Percentiles rank a stretch among this genome's conserved stretches.
phyloP scores from a whole-genome alignment of 441 rosid species.

The Capsella rubella region DNA sequence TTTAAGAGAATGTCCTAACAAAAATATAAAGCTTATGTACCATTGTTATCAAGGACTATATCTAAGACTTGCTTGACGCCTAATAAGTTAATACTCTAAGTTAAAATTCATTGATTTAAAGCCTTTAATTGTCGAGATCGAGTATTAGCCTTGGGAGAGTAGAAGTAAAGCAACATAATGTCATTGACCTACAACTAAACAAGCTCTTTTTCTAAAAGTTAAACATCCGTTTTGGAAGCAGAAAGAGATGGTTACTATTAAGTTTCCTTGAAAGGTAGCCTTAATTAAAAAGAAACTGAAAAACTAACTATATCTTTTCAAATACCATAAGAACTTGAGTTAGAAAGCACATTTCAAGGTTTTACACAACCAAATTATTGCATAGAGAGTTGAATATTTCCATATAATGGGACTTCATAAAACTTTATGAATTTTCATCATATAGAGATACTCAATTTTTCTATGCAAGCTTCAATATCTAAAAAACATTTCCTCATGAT shows the following conservation, averaged over 20 bases:
- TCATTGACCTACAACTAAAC: conserved; percentile 60
- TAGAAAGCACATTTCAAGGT: neutral
- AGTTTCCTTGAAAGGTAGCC: conserved; percentile 66
- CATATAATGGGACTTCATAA: conserved; percentile 31
- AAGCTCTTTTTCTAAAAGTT: conserved; percentile 70
- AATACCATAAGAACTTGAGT: neutral
- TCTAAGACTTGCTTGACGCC: conserved; percentile 66
- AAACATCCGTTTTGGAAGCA: conserved; percentile 72
- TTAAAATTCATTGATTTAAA: conserved; percentile 59
- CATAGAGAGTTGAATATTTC: neutral
- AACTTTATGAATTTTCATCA: conserved; percentile 70
- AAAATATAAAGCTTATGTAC: conserved; percentile 7
- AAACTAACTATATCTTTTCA: conserved; percentile 36
- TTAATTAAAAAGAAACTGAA: conserved; percentile 46
- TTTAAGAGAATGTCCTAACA: conserved; percentile 65
- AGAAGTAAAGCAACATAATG: conserved; percentile 59
- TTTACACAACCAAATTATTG: neutral
- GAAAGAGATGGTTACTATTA: conserved; percentile 45
- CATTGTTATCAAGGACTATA: conserved; percentile 51
- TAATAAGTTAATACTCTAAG: conserved; percentile 61
- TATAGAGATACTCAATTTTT: conserved; percentile 64
- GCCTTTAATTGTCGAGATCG: conserved; percentile 65
- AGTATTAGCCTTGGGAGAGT: conserved; percentile 57
- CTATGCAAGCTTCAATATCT: conserved; percentile 69
- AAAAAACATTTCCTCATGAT: conserved; percentile 75